Percentiles rank a stretch among this genome's conserved stretches.
These are phyloP conservation scores for Neofusicoccum laricinum DNA, from an alignment of 2,329 filamentous ascomycete genomes.

Conservation along the genomic window DNA sequence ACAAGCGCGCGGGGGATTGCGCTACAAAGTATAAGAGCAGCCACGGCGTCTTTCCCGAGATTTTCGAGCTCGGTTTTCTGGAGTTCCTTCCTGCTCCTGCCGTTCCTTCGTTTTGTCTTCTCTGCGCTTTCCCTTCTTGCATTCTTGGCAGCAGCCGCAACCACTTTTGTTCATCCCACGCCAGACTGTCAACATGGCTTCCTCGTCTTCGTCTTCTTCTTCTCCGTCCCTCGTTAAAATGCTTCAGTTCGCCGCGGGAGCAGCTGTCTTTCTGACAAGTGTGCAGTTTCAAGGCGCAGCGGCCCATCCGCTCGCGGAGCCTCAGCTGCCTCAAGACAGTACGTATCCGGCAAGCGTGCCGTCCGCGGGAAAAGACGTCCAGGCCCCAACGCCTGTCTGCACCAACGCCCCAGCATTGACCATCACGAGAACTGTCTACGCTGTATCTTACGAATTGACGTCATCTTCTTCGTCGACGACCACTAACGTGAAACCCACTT, in stretches of 20 bases:
- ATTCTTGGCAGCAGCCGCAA: slow-evolving; percentile 1
- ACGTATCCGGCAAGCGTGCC: slow-evolving; percentile 3
- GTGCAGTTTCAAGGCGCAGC: slow-evolving; percentile 6
- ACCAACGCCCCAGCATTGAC: not conserved
- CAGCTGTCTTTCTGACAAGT: slow-evolving; percentile 1
- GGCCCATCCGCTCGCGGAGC: not conserved
- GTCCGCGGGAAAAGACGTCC: not conserved
- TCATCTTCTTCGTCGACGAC: not conserved
- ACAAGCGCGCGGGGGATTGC: not conserved
- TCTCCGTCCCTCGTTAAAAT: not conserved
- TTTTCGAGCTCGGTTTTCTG: not conserved
- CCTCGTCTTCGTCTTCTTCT: not conserved
- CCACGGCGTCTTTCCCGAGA: not conserved
- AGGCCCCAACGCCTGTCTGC: not conserved
- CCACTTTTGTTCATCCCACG: not conserved
- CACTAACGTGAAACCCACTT: not conserved
- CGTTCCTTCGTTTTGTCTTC: not conserved
- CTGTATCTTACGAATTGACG: not conserved
- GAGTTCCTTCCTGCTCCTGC: not conserved
- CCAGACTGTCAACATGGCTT: not conserved
- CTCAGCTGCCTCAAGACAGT: not conserved
- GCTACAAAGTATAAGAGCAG: not conserved
- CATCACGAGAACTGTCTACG: slow-evolving; percentile 1
- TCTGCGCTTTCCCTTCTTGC: not conserved
- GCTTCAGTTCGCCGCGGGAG: not conserved